phyloP scores from a whole-genome alignment of 805 yeast genomes.

The Kazachstania viticola region DNA sequence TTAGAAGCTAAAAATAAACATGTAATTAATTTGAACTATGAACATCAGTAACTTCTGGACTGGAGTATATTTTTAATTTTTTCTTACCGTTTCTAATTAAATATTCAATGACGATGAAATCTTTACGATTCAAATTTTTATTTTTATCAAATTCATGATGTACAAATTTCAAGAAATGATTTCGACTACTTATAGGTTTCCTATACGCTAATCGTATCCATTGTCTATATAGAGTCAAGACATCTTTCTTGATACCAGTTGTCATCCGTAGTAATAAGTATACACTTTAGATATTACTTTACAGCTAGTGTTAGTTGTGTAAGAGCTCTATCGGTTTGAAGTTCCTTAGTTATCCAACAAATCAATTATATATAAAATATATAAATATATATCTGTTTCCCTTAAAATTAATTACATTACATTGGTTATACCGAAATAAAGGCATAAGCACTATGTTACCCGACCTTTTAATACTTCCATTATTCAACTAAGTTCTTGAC shows the following conservation, averaged over 20 bases:
- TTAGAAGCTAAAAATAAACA: neutral
- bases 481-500: too few species aligned
- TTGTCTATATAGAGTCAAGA: slow-evolving; percentile 36
- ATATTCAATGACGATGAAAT: slow-evolving; percentile 79
- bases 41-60: slow-evolving; percentile 62
- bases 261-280: too few species aligned
- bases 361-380: too few species aligned
- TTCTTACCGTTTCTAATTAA: slow-evolving; percentile 65
- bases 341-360: too few species aligned
- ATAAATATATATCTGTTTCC: too few species aligned
- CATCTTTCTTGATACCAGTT: slow-evolving; percentile 44
- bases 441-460: too few species aligned
- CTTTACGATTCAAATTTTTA: slow-evolving; percentile 52
- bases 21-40: slow-evolving; percentile 14
- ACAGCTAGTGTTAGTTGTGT: too few species aligned
- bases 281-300: too few species aligned
- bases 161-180: slow-evolving; percentile 35
- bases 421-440: too few species aligned
- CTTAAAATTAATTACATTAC: too few species aligned
- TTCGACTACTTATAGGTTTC: slow-evolving; percentile 37
- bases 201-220: slow-evolving; percentile 34
- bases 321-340: too few species aligned
- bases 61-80: slow-evolving; percentile 59
- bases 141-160: slow-evolving; percentile 55
- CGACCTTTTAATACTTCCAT: too few species aligned